Evolutionary conservation across 768 basidiomycete genomes (phyloP).

Genomic region (Cantharellus cinnabarinus): DNA sequence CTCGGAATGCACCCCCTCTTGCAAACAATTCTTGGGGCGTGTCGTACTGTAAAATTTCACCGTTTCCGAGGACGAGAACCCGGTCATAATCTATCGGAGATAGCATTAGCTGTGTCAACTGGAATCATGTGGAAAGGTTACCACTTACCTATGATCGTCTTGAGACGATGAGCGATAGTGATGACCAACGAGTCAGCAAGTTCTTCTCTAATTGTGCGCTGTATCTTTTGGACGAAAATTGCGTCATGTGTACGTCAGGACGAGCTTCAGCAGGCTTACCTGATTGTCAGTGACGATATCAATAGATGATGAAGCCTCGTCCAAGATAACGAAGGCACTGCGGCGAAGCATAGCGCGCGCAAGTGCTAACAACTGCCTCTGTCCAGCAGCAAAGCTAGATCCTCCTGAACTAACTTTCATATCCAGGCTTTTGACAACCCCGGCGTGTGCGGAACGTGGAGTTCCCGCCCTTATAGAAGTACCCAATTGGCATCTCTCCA

Average conservation of each 20-base stretch:
- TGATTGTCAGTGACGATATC: conserved; percentile 50
- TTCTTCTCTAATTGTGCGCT: conserved; percentile 52
- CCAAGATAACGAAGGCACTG: conserved; percentile 50
- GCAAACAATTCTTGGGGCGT: conserved; percentile 35
- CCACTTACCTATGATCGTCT: conserved; percentile 35
- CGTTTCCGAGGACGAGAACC: conserved; percentile 42
- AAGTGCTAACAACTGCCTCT: conserved; percentile 53
- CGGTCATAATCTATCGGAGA: conserved; percentile 34
- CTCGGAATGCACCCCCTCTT: conserved; percentile 39
- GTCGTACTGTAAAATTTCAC: conserved; percentile 58
- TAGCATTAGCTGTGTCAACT: neutral
- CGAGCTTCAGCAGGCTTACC: conserved; percentile 20
- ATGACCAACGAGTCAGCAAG: conserved; percentile 52
- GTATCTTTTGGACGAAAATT: conserved; percentile 23
- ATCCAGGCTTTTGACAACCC: conserved; percentile 24
- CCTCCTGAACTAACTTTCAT: conserved; percentile 41
- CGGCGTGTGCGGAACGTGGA: conserved; percentile 1
- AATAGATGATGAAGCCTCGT: conserved; percentile 63
- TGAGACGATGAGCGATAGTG: conserved; percentile 65
- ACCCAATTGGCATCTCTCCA: conserved; percentile 40
- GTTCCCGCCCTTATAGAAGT: conserved; percentile 5
- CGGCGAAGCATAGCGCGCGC: conserved; percentile 44
- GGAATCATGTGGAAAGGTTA: neutral
- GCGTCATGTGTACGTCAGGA: conserved; percentile 5
- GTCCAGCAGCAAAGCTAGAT: conserved; percentile 43